Conservation (phyloP, 2,329 filamentous ascomycete genomes). For the Clarireedia homoeocarpa region DNA sequence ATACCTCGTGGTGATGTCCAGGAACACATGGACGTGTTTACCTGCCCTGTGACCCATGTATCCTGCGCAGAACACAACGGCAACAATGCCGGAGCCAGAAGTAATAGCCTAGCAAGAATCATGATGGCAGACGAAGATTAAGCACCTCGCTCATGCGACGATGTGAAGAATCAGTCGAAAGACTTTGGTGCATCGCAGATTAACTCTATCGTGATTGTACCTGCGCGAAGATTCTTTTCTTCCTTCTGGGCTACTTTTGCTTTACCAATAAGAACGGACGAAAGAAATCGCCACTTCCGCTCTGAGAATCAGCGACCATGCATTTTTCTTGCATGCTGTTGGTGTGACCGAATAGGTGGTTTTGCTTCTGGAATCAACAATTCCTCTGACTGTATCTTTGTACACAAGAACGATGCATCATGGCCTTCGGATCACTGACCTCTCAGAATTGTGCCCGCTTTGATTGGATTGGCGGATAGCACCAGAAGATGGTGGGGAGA, state of each 20-base stretch:
- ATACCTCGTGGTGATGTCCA: constrained; percentile 41
- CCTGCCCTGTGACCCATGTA: constrained; percentile 43
- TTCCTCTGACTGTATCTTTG: constrained; percentile 6
- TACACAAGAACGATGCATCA: not conserved
- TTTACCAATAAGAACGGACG: not conserved
- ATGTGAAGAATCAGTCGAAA: constrained; percentile 6
- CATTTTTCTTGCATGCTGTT: constrained; percentile 7
- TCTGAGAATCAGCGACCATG: constrained; percentile 7
- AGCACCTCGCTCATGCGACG: not conserved
- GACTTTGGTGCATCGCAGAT: constrained; percentile 11
- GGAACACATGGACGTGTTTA: constrained; percentile 51
- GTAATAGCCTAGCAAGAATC: constrained; percentile 10
- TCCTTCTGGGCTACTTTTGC: not conserved
- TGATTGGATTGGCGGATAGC: not conserved
- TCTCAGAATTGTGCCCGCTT: constrained; percentile 7
- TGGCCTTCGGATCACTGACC: not conserved
- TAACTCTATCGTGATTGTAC: constrained; percentile 5
- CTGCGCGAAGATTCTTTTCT: not conserved
- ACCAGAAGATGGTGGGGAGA: constrained; percentile 2
- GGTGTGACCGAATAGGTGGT: constrained; percentile 7
- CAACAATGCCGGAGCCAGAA: constrained; percentile 15
- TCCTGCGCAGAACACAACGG: constrained; percentile 33
- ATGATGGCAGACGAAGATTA: constrained; percentile 13
- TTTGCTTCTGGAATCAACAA: not conserved
- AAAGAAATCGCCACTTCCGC: constrained; percentile 10